Base-by-base conservation (phyloP, 108 stramenopile genomes). In the Discostella pseudostelligera region DNA sequence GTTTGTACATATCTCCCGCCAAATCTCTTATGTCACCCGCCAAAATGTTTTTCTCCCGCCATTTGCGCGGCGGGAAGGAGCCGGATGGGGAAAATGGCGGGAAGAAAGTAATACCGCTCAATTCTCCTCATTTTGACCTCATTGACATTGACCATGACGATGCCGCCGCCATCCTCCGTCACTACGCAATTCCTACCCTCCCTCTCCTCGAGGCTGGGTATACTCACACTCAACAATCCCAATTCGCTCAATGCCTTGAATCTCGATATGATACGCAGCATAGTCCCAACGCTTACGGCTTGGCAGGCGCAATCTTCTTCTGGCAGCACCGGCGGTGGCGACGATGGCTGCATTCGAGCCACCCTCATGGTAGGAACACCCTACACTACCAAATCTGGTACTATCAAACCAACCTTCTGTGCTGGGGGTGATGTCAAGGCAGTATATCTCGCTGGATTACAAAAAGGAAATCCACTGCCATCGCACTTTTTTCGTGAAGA, bases 341-440 rank as follows among this genome's bases (percentile, higher is more conserved):
- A 32, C 45, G 16, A 25, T 36, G 70, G 72, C 29, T 58, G 64
- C 4, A 59, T 71, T 11, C 17, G 84, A 7, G 62, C 66, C 12
- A 82, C 84, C 0, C 65, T 89, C n/a, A 60, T 92, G 56, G 48
- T 88, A 8, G 83, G 78, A 53, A 61, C 86, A 13, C 61, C 76
- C 13, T 58, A 76, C 51, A 61, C 77, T 50, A 69, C 59, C 9
- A 69, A 70, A 19, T 65, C 76, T 39, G 74, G 70, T 39, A 84
- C 85, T 29, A 45, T 20, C 32, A 64, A 78, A 32, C 81, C 81
- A 26, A 60, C 83, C 12, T 96, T 98, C 71, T 98, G 97, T 81
- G 92, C 96, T 17, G 97, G 97, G 22, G 96, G 96, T 2, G 95
- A 98, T 73, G 85, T 98, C 76, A 92, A 91, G 78, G 60, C 73